Evolutionary conservation across 352 stramenopile genomes (phyloP), one percentile per base, ranked within the genome.

Genomic region (Globisporangium parvum): DNA sequence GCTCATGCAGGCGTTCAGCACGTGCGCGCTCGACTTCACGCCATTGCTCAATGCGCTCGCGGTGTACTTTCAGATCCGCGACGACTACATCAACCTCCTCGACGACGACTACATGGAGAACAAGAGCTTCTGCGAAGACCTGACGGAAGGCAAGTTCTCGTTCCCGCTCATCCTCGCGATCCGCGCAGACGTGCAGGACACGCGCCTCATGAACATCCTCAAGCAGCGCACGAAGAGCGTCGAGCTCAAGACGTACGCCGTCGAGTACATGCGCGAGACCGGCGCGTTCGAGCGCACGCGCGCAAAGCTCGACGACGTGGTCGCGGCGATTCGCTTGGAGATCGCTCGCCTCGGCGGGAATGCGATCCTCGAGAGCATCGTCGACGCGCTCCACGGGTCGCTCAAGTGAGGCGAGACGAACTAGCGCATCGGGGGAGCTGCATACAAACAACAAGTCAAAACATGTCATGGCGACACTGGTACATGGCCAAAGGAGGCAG

Each of bases 51-150:
- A 98, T 63, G 81, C 88, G 42, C 71, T 99, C 15, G 88, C 91
- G 10, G 82, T 98, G 35, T 99, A 98, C 58, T 99, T 99, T 75
- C 96, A 99, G 77, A 98, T 99, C 65, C 83, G 95, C 41, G 96
- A 98, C 70, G 96, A 99, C 80, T 97, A 98, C 51, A 90, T 99
- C 55, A 99, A 99, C 69, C 65, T 99, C 15, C 69, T 96, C 17
- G 90, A 98, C 75, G 87, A 96, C 50, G 85, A 95, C 24, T 98
- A 98, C 72, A 97, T 98, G 82, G 94, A 98, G 69, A 96, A 95
- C 61, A 99, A 99, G 74, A 97, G 87, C 72, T 98, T 95, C 69
- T 98, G 95, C 64, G 96, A 99, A 73, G 96, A 99, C 70, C 69
- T 99, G 47, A 98, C 91, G 0, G 96, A 99, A 67, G 96, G 96